These are phyloP conservation scores for Hypoxylon sp. DNA, from an alignment of 2,329 filamentous ascomycete species.

Conservation along the genomic window DNA sequence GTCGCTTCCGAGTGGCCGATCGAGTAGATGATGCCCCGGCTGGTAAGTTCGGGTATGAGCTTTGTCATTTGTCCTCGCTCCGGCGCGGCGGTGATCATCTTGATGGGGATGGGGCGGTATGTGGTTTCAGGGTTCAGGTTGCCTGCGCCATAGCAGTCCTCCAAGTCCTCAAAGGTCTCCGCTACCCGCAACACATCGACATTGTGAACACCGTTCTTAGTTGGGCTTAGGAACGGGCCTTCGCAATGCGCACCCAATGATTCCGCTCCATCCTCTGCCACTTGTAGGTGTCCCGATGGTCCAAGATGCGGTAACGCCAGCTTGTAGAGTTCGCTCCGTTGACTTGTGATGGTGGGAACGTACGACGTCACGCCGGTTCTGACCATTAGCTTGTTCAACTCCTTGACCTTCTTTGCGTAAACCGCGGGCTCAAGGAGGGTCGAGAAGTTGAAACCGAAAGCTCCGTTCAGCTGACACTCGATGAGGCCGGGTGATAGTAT, in stretches of 20 bases:
- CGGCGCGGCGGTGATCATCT: constrained; percentile 88
- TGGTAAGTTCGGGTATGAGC: constrained; percentile 75
- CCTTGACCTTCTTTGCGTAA: constrained; percentile 79
- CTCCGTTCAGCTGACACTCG: constrained; percentile 92
- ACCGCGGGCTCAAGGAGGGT: constrained; percentile 73
- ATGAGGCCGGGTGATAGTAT: constrained; percentile 90
- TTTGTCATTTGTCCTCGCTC: constrained; percentile 78
- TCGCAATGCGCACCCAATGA: constrained; percentile 92
- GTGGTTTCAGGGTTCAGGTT: constrained; percentile 67
- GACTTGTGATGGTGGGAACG: constrained; percentile 86
- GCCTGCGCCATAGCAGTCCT: constrained; percentile 76
- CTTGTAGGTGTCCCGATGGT: constrained; percentile 72
- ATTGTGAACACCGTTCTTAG: constrained; percentile 90
- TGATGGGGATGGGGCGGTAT: constrained; percentile 65
- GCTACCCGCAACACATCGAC: constrained; percentile 76
- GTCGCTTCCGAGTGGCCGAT: constrained; percentile 90
- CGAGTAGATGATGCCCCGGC: constrained; percentile 78
- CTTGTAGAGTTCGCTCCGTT: constrained; percentile 84
- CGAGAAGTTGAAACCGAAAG: constrained; percentile 93
- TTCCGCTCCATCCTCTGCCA: constrained; percentile 79
- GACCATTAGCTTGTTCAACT: constrained; percentile 78
- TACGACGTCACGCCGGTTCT: constrained; percentile 89
- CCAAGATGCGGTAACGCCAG: constrained; percentile 82
- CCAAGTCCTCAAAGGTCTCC: constrained; percentile 73
- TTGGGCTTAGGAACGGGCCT: constrained; percentile 86